Base-by-base conservation (phyloP, 1,139 yeast genomes). In the Debaryomyces nepalensis region DNA sequence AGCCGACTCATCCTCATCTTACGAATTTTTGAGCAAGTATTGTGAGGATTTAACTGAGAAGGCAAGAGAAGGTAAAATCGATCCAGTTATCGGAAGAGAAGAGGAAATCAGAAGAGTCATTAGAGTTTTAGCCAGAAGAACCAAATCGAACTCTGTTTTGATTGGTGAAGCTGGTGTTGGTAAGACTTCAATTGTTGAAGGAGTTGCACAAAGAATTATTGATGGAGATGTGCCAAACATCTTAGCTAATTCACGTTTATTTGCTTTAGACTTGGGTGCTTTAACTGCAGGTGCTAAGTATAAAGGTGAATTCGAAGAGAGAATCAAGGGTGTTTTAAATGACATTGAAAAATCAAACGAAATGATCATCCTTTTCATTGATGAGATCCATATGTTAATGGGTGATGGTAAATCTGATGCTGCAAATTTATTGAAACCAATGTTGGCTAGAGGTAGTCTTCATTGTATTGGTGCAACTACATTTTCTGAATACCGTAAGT, bases 101-200 rank as follows among this genome's bases (percentile, higher is more conserved):
- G 99, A 93, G 64, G 99, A 93, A 68, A 93, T 95, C 52, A 81
- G 99, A 68, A 77, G 98, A 53, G 90, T 96, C 32, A 91, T 93
- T 48, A 79, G 98, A 49, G 96, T 95, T 4, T 75, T 93, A 49
- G 93, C 99, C 12, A 84, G 99, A 71, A 82, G 99, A 69, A 87
- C 96, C 24, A 93, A 93, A 68, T 90, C 97, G 3, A 95, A 95
- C 60, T 96, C 99, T 10, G 93, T 96, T 52, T 73, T 93, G 51
- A 89, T 93, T 58, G 99, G 99, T 75, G 98, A 93, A 59, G 97
- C 99, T 24, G 99, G 99, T 80, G 97, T 93, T 41, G 99, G 99
- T 75, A 93, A 93, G 70, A 95, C 99, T 27, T 87, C 96, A 15
- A 91, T 93, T 56, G 96, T 91, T 39, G 99, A 93, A 72, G 99